Evolutionary conservation across 495 filamentous ascomycete species (phyloP), one percentile per base, ranked within the genome.

Genomic region (Apodospora peruviana): DNA sequence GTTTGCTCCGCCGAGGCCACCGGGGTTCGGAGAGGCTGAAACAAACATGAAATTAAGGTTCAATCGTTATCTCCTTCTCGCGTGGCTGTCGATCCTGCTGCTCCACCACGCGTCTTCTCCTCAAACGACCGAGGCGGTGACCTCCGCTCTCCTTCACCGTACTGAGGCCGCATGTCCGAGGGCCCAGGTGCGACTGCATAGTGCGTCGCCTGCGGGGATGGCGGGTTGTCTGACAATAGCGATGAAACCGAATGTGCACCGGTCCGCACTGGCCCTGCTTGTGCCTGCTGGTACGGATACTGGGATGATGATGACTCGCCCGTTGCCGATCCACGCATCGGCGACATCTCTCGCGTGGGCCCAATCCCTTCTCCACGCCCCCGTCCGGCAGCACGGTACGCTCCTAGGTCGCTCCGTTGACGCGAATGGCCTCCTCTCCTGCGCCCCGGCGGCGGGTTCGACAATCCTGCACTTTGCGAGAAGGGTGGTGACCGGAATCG

Each of bases 381-480:
- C 40, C 67, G 69, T 40, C 51, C 68, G 45, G 62, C 52, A 21
- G 66, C 56, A 22, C 72, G 65, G 52, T 76, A 75, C 25, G 71
- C 66, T 34, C 77, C 80, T 40, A 81, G 67, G 54, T 88, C 86
- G 58, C 84, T 88, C 57, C 83, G 76, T 49, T 86, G 78, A 53
- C 86, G 78, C 21, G 83, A 83, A 57, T 87, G 84, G 23, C 81
- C 80, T 40, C 81, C 80, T 40, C 82, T 71, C 47, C 80, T 74
- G 42, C 80, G 74, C 50, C 79, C 76, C 17, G 80, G 74, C 22
- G 82, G 75, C 8, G 73, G 78, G 32, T 76, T 76, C 7, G 76
- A 71, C 25, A 73, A 66, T 1, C 77, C 75, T 29, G 77, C 74
- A 16, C 80, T 72, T 11, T 80, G 76, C 25, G 78, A 80, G 54